A percentile compares a stretch with the other conserved stretches of the same genome.
Evolutionary conservation across 2,329 filamentous ascomycete species (phyloP).

Genomic region (Myriosclerotinia scirpicola): DNA sequence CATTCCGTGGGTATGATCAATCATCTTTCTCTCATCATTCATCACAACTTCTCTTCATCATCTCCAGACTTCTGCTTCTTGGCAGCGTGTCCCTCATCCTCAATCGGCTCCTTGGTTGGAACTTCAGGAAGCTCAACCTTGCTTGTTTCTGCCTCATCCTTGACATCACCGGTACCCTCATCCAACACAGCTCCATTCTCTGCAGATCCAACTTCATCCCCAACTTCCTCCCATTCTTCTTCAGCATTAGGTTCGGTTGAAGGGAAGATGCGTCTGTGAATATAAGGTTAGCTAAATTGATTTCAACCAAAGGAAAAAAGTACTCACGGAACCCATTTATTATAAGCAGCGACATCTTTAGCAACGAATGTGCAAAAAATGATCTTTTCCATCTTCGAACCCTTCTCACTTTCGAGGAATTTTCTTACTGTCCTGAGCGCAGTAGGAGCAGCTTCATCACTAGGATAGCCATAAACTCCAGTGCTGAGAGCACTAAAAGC

Average conservation of each 20-base stretch:
- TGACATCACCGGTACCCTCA: slow-evolving; percentile 3
- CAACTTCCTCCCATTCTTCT: slow-evolving; percentile 36
- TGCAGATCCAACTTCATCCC: slow-evolving; percentile 32
- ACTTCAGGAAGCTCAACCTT: slow-evolving; percentile 43
- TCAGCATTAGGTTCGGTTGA: slow-evolving; percentile 41
- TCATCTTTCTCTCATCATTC: not conserved
- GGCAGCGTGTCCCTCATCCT: slow-evolving; percentile 37
- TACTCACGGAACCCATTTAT: slow-evolving; percentile 69
- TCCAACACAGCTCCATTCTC: slow-evolving; percentile 31
- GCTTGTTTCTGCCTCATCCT: slow-evolving; percentile 31
- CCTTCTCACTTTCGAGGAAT: slow-evolving; percentile 52
- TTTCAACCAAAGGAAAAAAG: not conserved
- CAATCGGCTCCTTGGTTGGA: slow-evolving; percentile 41
- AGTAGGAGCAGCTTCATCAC: slow-evolving; percentile 65
- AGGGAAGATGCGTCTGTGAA: slow-evolving; percentile 50
- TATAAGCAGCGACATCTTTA: slow-evolving; percentile 77
- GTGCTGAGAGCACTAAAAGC: slow-evolving; percentile 87
- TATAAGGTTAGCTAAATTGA: slow-evolving; percentile 15
- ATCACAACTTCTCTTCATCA: slow-evolving; percentile 27
- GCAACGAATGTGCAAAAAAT: slow-evolving; percentile 81
- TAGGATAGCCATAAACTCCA: slow-evolving; percentile 87
- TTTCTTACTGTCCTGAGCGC: slow-evolving; percentile 61
- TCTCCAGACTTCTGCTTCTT: slow-evolving; percentile 42
- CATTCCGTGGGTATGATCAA: not conserved
- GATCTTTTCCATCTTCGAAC: slow-evolving; percentile 63